These are phyloP conservation scores for Setaria viridis DNA, from an alignment of 202 grass and related monocot genomes.

Conservation along the genomic window DNA sequence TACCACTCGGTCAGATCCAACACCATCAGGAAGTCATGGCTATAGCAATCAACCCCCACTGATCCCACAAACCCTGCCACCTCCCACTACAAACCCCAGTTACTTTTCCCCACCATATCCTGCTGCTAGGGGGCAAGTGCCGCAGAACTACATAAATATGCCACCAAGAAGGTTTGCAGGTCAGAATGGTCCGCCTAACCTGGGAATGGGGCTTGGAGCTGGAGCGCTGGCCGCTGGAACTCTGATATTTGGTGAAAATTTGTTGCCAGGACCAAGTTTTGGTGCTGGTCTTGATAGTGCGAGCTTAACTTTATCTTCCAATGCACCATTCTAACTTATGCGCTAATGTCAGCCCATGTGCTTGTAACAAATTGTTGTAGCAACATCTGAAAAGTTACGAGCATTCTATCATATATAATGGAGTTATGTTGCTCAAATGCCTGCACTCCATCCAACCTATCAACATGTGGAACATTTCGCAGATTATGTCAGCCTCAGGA, in stretches of 20 bases:
- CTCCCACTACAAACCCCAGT: conserved; percentile 55
- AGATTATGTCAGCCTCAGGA: conserved; percentile 54
- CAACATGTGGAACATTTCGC: conserved; percentile 51
- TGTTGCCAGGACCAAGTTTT: conserved; percentile 64
- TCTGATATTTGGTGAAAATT: conserved; percentile 80
- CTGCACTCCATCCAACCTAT: conserved; percentile 55
- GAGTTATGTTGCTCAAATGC: conserved; percentile 27
- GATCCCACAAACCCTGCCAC: conserved; percentile 53
- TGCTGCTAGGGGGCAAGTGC: conserved; percentile 36
- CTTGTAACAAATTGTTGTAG: conserved; percentile 19
- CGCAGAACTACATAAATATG: conserved; percentile 76
- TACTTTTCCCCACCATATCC: conserved; percentile 56
- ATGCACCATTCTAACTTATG: conserved; percentile 62
- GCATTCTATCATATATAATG: conserved; percentile 37
- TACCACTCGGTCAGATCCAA: conserved; percentile 26
- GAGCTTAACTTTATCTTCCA: conserved; percentile 52
- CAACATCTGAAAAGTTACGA: conserved; percentile 23
- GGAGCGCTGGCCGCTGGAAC: conserved; percentile 83
- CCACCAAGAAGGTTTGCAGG: conserved; percentile 54
- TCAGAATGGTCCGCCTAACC: conserved; percentile 46
- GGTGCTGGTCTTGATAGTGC: conserved; percentile 46
- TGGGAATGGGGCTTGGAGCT: conserved; percentile 81
- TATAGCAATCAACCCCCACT: conserved; percentile 40
- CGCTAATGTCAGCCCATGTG: neutral
- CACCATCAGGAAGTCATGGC: conserved; percentile 41